phyloP scores from a whole-genome alignment of 2,329 filamentous ascomycete genomes.

The Fusarium buharicum region DNA sequence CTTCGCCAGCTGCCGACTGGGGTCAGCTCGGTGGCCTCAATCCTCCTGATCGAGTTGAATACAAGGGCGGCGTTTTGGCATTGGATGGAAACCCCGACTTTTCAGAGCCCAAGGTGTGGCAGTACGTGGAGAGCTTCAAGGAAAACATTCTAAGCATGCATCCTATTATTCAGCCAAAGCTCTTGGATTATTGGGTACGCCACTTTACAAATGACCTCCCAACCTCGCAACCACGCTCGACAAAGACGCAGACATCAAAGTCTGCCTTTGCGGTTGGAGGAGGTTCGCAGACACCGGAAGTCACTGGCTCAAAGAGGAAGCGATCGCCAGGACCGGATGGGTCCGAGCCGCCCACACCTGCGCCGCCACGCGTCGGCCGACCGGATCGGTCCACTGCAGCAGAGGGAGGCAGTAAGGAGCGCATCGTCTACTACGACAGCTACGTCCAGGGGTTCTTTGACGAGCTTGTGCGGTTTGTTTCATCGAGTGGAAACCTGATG shows the following conservation, averaged over 20 bases:
- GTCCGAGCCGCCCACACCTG: slow-evolving; percentile 48
- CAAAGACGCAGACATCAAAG: slow-evolving; percentile 47
- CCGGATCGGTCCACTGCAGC: slow-evolving; percentile 74
- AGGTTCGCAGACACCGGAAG: slow-evolving; percentile 44
- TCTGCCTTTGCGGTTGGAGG: slow-evolving; percentile 49
- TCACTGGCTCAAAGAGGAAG: slow-evolving; percentile 63
- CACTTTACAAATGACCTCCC: slow-evolving; percentile 63
- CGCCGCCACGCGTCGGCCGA: slow-evolving; percentile 55
- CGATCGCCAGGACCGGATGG: slow-evolving; percentile 59
- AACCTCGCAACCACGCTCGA: slow-evolving; percentile 41
- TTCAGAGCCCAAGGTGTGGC: slow-evolving; percentile 60
- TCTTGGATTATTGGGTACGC: slow-evolving; percentile 64
- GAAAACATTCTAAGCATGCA: slow-evolving; percentile 73
- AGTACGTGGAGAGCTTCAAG: slow-evolving; percentile 67
- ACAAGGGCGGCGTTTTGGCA: slow-evolving; percentile 52
- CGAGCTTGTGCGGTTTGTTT: slow-evolving; percentile 82
- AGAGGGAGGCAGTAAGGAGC: no score
- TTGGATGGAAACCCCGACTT: slow-evolving; percentile 66
- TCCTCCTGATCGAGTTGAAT: slow-evolving; percentile 55
- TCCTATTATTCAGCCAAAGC: slow-evolving; percentile 66
- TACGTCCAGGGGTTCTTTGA: slow-evolving; percentile 87
- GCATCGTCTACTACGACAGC: slow-evolving; percentile 91
- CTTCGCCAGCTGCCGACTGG: slow-evolving; percentile 67
- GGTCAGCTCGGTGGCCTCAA: slow-evolving; percentile 66
- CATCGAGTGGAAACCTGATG: slow-evolving; percentile 81